Percentiles rank a stretch among this genome's conserved stretches.
Conservation (phyloP, 2,329 filamentous ascomycete genomes). For the Teratosphaeria pseudoeucalypti region DNA sequence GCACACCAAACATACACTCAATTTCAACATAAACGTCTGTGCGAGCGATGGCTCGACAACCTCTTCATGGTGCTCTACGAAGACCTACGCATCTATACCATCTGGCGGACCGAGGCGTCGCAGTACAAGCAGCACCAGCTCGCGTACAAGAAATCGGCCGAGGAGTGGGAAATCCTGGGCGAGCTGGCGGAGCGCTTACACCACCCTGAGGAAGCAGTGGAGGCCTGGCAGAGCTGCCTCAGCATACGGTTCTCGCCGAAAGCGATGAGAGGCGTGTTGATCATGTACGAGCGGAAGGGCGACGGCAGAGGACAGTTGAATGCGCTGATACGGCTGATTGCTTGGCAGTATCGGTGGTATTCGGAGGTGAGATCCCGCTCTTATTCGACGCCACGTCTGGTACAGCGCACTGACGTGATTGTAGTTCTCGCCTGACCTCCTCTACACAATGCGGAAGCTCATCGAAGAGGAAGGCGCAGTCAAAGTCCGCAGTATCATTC, state of each 20-base stretch:
- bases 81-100: conserved; percentile 94
- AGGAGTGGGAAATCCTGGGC: conserved; percentile 97
- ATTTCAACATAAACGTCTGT: conserved; percentile 93
- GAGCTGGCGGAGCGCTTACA: conserved; percentile 87
- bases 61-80: conserved; percentile 99
- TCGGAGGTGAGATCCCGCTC: conserved; percentile 55
- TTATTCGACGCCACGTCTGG: not conserved
- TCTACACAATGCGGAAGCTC: conserved; percentile 77
- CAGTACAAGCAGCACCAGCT: conserved; percentile 89
- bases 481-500: conserved; percentile 93
- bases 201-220: conserved; percentile 79
- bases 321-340: conserved; percentile 80
- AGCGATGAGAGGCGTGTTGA: conserved; percentile 75
- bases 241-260: conserved; percentile 86
- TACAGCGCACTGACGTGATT: conserved; percentile 2
- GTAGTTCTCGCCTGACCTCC: conserved; percentile 79
- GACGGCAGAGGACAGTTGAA: conserved; percentile 73
- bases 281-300: conserved; percentile 64
- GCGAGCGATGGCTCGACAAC: conserved; percentile 95
- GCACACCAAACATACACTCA: conserved; percentile 70
- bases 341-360: conserved; percentile 99
- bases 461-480: conserved; percentile 97
- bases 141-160: conserved; percentile 91
- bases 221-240: conserved; percentile 85
- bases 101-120: conserved; percentile 96